phyloP scores from a whole-genome alignment of 129 eudicot genomes.

The Logfia minima region DNA sequence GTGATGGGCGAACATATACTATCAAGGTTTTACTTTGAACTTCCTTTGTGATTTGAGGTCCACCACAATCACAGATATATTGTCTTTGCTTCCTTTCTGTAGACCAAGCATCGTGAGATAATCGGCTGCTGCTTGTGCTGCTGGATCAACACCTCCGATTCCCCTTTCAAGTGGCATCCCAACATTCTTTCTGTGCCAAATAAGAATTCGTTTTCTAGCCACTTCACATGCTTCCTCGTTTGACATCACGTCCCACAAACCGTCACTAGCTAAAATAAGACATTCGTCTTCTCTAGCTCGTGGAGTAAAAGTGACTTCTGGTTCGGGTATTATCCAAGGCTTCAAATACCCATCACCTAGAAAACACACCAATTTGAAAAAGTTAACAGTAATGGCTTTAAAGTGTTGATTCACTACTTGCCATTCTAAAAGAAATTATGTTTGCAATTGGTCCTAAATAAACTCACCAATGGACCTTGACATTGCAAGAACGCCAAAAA shows the following conservation, averaged over 20 bases:
- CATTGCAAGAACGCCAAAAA: conserved; percentile 95
- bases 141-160: conserved; percentile 49
- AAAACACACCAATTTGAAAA: background rate
- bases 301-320: conserved; percentile 63
- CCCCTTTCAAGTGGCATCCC: conserved; percentile 49
- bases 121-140: conserved; percentile 84
- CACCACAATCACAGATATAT: conserved; percentile 77
- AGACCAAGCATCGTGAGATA: conserved; percentile 68
- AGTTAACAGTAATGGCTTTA: background rate
- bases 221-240: conserved; percentile 81
- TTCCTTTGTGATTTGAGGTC: conserved; percentile 79
- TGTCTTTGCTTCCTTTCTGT: conserved; percentile 81
- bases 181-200: conserved; percentile 82
- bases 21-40: conserved; percentile 59
- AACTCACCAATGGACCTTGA: conserved; percentile 91
- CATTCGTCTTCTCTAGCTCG: conserved; percentile 83
- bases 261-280: conserved; percentile 75
- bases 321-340: conserved; percentile 81
- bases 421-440: no score
- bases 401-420: background rate
- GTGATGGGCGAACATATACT: conserved; percentile 29
- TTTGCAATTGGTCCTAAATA: background rate
- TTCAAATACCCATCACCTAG: conserved; percentile 82
- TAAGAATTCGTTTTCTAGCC: conserved; percentile 59
- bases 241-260: conserved; percentile 82